Percentiles rank a stretch among this genome's conserved stretches.
Evolutionary conservation across 1,284 basidiomycete genomes (phyloP).

Genomic region (Ceratobasidium sp.): DNA sequence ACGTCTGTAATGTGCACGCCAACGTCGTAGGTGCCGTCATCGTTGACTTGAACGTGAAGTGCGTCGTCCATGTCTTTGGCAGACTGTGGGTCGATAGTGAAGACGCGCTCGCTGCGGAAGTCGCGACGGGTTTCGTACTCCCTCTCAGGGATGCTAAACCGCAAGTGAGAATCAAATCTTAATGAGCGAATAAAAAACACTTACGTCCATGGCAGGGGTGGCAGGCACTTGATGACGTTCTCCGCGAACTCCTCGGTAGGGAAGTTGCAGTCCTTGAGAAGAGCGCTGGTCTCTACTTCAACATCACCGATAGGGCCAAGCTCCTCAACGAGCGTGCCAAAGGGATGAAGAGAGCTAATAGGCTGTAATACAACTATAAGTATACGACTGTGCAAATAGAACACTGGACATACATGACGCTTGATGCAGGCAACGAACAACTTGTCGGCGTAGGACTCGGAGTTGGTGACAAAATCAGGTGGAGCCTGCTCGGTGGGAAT

Average conservation of each 20-base stretch:
- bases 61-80: conserved; percentile 97
- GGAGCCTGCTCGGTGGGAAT: conserved; percentile 99
- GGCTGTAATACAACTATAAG: conserved; percentile 64
- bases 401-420: conserved; percentile 76
- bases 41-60: conserved; percentile 86
- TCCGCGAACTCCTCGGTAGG: conserved; percentile 94
- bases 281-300: conserved; percentile 96
- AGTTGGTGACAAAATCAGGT: conserved; percentile 93
- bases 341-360: conserved; percentile 97
- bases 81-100: conserved; percentile 91
- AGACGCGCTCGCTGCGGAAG: conserved; percentile 85
- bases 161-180: background rate
- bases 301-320: conserved; percentile 98
- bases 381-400: conserved; percentile 8
- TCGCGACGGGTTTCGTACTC: conserved; percentile 91
- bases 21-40: conserved; percentile 91
- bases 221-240: conserved; percentile 94
- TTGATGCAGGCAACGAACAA: conserved; percentile 99
- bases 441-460: conserved; percentile 89
- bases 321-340: conserved; percentile 98
- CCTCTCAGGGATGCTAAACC: conserved; percentile 84
- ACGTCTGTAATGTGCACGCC: conserved; percentile 97
- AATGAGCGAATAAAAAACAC: conserved; percentile 55
- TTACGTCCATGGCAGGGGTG: conserved; percentile 93
- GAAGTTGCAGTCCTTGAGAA: conserved; percentile 99